Evolutionary conservation across 2,329 filamentous ascomycete genomes (phyloP).

Genomic region (Trichoderma oligosporum): DNA sequence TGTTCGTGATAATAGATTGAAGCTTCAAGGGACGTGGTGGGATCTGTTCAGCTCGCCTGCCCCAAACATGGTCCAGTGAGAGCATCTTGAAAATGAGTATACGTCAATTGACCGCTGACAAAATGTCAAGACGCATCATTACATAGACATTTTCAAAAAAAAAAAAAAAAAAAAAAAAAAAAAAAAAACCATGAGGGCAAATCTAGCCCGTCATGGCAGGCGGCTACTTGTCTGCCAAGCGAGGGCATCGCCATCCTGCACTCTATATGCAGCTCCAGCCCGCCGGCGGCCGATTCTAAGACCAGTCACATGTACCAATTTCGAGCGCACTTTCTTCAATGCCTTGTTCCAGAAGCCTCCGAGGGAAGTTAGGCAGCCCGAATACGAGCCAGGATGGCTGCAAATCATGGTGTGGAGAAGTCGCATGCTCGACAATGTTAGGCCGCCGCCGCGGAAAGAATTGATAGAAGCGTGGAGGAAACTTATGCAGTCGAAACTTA

Average conservation of each 20-base stretch:
- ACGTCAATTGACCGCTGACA: slow-evolving; percentile 17
- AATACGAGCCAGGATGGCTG: slow-evolving; percentile 67
- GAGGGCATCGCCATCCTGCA: slow-evolving; percentile 34
- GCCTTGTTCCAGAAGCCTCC: slow-evolving; percentile 59
- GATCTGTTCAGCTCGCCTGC: not conserved
- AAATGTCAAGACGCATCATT: slow-evolving; percentile 19
- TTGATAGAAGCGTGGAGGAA: slow-evolving; percentile 61
- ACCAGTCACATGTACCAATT: slow-evolving; percentile 24
- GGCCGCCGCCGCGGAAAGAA: slow-evolving; percentile 60
- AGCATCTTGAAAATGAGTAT: not conserved
- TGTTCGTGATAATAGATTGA: not conserved
- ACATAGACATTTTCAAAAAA: slow-evolving; percentile 30
- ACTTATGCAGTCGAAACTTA: slow-evolving; percentile 58
- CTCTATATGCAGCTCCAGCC: slow-evolving; percentile 30
- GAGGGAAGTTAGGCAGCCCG: slow-evolving; percentile 56
- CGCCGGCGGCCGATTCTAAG: slow-evolving; percentile 29
- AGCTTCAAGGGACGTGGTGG: not conserved
- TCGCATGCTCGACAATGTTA: slow-evolving; percentile 57
- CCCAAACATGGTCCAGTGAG: slow-evolving; percentile 19
- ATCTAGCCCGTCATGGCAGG: slow-evolving; percentile 44
- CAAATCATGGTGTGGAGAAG: slow-evolving; percentile 66
- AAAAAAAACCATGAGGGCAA: slow-evolving; percentile 46
- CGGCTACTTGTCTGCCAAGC: slow-evolving; percentile 37
- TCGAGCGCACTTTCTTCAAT: slow-evolving; percentile 51
- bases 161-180: too few relatives aligned